Evolutionary conservation across 495 filamentous ascomycete species (phyloP), one percentile per base, ranked within the genome.

Genomic region (Tricharina praecox): DNA sequence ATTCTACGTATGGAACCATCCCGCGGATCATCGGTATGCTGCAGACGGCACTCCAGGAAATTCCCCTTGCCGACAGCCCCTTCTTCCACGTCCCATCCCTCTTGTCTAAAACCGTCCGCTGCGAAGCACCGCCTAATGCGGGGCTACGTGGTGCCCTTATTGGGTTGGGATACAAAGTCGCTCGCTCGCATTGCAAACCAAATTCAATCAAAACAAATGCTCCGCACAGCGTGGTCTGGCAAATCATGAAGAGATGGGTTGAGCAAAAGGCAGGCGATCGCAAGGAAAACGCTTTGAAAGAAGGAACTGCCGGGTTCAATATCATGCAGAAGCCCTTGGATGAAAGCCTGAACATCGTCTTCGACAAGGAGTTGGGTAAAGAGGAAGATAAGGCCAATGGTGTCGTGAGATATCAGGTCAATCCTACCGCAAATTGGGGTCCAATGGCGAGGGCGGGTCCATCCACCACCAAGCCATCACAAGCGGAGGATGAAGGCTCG

Each of bases 171-270:
- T 95, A 93, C 58, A 70, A 73, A 34, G 77, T 77, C 9, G 82
- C 80, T 1, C 74, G 88, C 48, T 88, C 79, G 48, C 90, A 97
- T 56, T 77, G 82, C 45, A 88, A 85, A 53, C 72, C 82, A 0
- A 87, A 85, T n/a, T 82, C 78, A 49, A 75, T 95, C 51, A 83
- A 82, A 61, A 96, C 92, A 0, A 77, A 93, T 63, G 90, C 90
- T 9, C 79, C 84, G 0, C 95, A 86, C 85, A 67, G 64, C 2
- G 73, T 84, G 2, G 71, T 96, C 35, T 96, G 90, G 90, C 80
- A 94, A 52, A 70, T 96, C 24, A 93, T 96, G 78, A 70, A 82
- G 26, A 82, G 92, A 65, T 97, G 88, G 88, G 50, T 59, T 10
- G 48, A 58, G 40, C 41, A 42, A 11, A 59, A 47, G 8, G 51